Evolutionary conservation across 2,329 filamentous ascomycete genomes (phyloP).

Genomic region (Paradendryphiella salina): DNA sequence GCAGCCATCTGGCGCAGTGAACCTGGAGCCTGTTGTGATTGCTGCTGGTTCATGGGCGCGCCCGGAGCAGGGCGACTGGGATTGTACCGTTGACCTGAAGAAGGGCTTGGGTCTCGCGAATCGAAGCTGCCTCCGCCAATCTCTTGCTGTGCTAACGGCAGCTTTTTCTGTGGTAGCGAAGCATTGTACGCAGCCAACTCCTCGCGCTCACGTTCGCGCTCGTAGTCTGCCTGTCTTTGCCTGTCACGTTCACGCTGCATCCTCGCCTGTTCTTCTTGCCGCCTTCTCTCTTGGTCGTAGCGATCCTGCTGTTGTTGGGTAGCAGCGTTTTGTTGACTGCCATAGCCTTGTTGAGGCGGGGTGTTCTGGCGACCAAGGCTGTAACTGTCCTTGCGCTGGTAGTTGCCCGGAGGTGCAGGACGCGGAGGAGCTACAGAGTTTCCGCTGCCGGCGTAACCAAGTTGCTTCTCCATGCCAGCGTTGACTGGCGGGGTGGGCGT

Average conservation of each 20-base stretch:
- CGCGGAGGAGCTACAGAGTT: slow-evolving; percentile 55
- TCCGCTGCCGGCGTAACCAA: slow-evolving; percentile 51
- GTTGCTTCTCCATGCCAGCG: slow-evolving; percentile 52
- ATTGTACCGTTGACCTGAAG: slow-evolving; percentile 70
- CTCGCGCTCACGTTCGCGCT: slow-evolving; percentile 56
- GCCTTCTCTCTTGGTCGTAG: slow-evolving; percentile 34
- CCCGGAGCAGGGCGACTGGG: slow-evolving; percentile 79
- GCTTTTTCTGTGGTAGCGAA: slow-evolving; percentile 78
- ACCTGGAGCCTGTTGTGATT: slow-evolving; percentile 56
- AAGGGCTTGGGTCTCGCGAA: slow-evolving; percentile 50
- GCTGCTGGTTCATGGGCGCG: slow-evolving; percentile 53
- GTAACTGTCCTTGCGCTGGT: slow-evolving; percentile 53
- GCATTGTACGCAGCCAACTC: slow-evolving; percentile 90
- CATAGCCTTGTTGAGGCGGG: slow-evolving; percentile 36
- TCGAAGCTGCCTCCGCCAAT: slow-evolving; percentile 67
- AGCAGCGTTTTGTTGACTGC: slow-evolving; percentile 39
- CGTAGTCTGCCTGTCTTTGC: slow-evolving; percentile 48
- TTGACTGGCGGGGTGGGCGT: slow-evolving; percentile 67
- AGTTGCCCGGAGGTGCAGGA: slow-evolving; percentile 50
- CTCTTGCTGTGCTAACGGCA: slow-evolving; percentile 86
- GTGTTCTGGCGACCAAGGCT: slow-evolving; percentile 41
- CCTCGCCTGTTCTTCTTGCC: slow-evolving; percentile 49
- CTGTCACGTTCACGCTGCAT: slow-evolving; percentile 46
- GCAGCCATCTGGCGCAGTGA: slow-evolving; percentile 62
- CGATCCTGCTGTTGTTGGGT: slow-evolving; percentile 37